Evolutionary conservation across 2,329 filamentous ascomycete genomes (phyloP).

Genomic region (Cercospora sp.): DNA sequence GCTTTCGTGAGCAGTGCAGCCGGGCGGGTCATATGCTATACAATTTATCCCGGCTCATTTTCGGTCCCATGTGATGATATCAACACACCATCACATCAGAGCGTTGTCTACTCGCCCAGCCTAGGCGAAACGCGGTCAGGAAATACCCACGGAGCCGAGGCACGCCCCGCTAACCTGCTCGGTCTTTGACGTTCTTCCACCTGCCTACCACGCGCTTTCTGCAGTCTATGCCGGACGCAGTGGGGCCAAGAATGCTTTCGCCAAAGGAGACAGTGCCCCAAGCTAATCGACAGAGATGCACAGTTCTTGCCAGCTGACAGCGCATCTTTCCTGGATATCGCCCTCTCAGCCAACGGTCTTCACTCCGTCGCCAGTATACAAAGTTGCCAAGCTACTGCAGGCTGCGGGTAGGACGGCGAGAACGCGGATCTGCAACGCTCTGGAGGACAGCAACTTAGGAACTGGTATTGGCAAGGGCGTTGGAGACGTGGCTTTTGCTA

Average conservation of each 20-base stretch:
- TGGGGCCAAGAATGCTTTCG: not conserved
- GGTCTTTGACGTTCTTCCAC: not conserved
- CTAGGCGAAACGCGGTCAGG: constrained; percentile 4
- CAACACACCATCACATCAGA: not conserved
- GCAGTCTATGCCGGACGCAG: not conserved
- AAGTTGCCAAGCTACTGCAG: not conserved
- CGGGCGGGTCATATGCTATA: not conserved
- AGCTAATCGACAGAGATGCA: not conserved
- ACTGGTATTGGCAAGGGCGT: not conserved
- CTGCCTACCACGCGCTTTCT: not conserved
- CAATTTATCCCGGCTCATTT: not conserved
- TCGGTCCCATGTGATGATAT: constrained; percentile 14
- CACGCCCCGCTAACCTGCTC: not conserved
- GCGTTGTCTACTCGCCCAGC: not conserved
- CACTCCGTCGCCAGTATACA: not conserved
- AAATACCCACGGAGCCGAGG: constrained; percentile 9
- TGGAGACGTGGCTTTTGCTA: not conserved
- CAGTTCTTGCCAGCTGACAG: not conserved
- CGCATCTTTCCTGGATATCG: not conserved
- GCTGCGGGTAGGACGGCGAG: not conserved
- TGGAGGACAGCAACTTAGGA: not conserved
- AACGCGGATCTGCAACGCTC: not conserved
- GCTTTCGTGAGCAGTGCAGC: not conserved
- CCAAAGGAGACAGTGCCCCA: not conserved
- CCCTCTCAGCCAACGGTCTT: not conserved